Conservation (phyloP, 805 yeast species). For the Wickerhamiella kazuoi region DNA sequence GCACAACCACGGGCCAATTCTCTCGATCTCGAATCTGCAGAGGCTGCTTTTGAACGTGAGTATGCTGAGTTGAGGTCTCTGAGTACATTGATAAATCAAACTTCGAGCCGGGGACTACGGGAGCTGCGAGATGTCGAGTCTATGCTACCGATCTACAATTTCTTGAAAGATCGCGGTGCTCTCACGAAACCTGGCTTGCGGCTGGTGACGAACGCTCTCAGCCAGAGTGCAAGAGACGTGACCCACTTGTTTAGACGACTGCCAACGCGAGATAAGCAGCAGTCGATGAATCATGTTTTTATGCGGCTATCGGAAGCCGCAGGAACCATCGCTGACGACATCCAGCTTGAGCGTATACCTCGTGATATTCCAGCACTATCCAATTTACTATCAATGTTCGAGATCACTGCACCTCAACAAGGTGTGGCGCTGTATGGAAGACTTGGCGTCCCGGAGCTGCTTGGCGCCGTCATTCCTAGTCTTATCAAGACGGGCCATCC, state of each 20-base stretch:
- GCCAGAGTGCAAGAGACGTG: slow-evolving; percentile 12
- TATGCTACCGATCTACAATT: slow-evolving; percentile 9
- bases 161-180: slow-evolving; percentile 2
- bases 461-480: slow-evolving; percentile 13
- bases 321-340: too few relatives aligned
- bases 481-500: slow-evolving; percentile 10
- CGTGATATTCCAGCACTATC: slow-evolving; percentile 3
- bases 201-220: slow-evolving; percentile 7
- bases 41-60: background rate
- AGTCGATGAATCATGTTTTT: slow-evolving; percentile 1
- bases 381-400: slow-evolving; percentile 9
- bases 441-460: slow-evolving; percentile 1
- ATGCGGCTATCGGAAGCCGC: too few relatives aligned
- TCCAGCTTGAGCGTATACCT: slow-evolving; percentile 2
- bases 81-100: slow-evolving; percentile 13
- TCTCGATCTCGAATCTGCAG: too few relatives aligned
- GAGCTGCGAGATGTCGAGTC: slow-evolving; percentile 11
- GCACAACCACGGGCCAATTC: too few relatives aligned
- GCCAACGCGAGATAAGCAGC: slow-evolving; percentile 4
- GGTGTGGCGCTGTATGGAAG: slow-evolving; percentile 9
- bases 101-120: slow-evolving; percentile 6
- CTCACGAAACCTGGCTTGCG: slow-evolving; percentile 2
- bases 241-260: slow-evolving; percentile 6
- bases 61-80: background rate
- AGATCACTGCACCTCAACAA: slow-evolving; percentile 10